Evolutionary conservation across 2,329 filamentous ascomycete species (phyloP).

Genomic region (Aspergillus latus): DNA sequence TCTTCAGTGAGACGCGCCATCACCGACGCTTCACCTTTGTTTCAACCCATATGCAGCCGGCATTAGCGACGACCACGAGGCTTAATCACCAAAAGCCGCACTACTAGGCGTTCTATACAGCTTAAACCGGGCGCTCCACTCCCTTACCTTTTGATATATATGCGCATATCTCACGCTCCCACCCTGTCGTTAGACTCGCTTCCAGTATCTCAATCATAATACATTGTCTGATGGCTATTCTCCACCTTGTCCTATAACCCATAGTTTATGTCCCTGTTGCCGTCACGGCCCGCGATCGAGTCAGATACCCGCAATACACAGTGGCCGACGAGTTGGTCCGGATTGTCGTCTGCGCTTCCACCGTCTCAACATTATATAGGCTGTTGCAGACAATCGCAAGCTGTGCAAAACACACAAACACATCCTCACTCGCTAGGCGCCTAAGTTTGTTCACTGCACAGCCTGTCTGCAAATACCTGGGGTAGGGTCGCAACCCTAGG

Average conservation of each 20-base stretch:
- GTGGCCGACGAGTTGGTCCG: neutral
- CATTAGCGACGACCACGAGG: neutral
- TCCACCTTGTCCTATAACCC: neutral
- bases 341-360: neutral
- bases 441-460: neutral
- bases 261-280: neutral
- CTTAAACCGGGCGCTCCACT: neutral
- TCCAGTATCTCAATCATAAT: constrained; percentile 1
- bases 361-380: neutral
- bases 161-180: neutral
- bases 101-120: neutral
- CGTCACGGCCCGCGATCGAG: neutral
- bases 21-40: neutral
- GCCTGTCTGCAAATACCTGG: neutral
- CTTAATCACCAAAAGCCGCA: neutral
- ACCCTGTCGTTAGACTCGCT: neutral
- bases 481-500: neutral
- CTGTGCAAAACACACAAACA: neutral
- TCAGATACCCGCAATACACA: neutral
- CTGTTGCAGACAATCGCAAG: neutral
- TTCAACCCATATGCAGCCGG: neutral
- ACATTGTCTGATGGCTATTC: neutral
- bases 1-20: constrained; percentile 6
- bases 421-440: neutral
- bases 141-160: neutral